Evolutionary conservation across 306 rosid species (phyloP).

Genomic region (Vachellia pachyceras): DNA sequence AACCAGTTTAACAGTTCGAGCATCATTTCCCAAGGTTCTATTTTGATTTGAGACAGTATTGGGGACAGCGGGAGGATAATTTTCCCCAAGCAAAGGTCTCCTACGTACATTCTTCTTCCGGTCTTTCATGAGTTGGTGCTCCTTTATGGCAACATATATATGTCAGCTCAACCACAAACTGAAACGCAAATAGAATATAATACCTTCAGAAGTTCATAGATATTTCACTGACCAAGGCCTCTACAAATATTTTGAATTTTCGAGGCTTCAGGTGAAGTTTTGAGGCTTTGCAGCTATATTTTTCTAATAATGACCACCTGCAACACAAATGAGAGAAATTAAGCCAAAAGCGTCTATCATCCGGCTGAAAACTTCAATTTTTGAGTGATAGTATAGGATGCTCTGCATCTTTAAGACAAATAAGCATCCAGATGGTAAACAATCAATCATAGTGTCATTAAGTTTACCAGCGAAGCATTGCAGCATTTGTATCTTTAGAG

Average conservation of each 20-base stretch:
- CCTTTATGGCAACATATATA: slow-evolving; percentile 65
- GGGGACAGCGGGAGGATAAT: slow-evolving; percentile 57
- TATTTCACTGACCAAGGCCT: slow-evolving; percentile 84
- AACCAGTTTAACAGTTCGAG: slow-evolving; percentile 71
- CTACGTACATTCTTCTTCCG: slow-evolving; percentile 83
- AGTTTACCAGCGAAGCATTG: slow-evolving; percentile 95
- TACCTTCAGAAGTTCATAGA: slow-evolving; percentile 32
- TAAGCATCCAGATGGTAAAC: slow-evolving; percentile 14
- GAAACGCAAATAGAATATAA: neutral
- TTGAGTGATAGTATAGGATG: neutral
- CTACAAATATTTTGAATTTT: slow-evolving; percentile 88
- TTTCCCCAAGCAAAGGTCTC: slow-evolving; percentile 74
- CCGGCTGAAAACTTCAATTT: slow-evolving; percentile 26
- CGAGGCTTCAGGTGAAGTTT: slow-evolving; percentile 98
- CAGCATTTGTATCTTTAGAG: slow-evolving; percentile 95
- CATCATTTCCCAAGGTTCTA: slow-evolving; percentile 72
- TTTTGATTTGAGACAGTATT: slow-evolving; percentile 64
- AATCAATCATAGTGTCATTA: slow-evolving; percentile 15
- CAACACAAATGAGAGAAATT: slow-evolving; percentile 35
- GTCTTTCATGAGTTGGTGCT: slow-evolving; percentile 96
- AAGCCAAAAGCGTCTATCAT: slow-evolving; percentile 36
- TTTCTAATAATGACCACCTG: slow-evolving; percentile 99
- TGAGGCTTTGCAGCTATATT: slow-evolving; percentile 98
- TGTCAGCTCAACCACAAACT: slow-evolving; percentile 49
- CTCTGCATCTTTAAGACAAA: slow-evolving; percentile 9